Evolutionary conservation across 768 basidiomycete species (phyloP), one percentile per base, ranked within the genome.

Genomic region (Lentinula boryana): DNA sequence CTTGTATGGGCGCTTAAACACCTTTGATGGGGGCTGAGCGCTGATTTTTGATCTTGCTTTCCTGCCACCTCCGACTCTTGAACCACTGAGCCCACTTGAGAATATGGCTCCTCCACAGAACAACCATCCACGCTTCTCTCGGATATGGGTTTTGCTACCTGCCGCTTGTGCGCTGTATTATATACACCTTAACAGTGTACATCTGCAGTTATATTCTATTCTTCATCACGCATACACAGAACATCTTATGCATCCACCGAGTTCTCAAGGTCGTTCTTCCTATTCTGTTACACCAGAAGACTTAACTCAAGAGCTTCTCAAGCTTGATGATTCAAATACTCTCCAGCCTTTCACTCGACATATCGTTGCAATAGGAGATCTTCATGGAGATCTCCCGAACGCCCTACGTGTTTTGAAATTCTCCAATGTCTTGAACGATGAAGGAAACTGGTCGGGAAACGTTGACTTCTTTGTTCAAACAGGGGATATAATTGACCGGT

Each of bases 401-500:
- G 88, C 94, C 10, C 82, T 81, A 64, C 81, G 78, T 44, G 93
- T 98, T 21, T 77, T 98, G 33, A 78, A 87, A 38, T 93, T 94
- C 78, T 84, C 92, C 1, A 79, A 80, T 1, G 87, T 98, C 4
- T 84, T 89, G 2, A 86, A 94, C 66, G 80, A 82, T 10, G 68
- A 80, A 5, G 86, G 86, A 1, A 77, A 86, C 59, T 98, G 96
- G 96, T 83, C 85, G 3, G 93, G 91, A 4, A 77, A 88, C 32
- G 83, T 88, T 1, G 90, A 94, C 68, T 85, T 88, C 50, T 87
- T 98, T 60, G 94, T 97, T 16, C 96, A 98, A 76, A 97, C 95
- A 0, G 95, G 95, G 2, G 95, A 98, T 72, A 95, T 97, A 35
- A 91, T 98, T 58, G 95, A 97, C 74, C 77, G 95, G 93, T 89